These are phyloP conservation scores for Allomyces macrogynus DNA, from an alignment of 192 early-diverging fungal genomes.

Conservation along the genomic window DNA sequence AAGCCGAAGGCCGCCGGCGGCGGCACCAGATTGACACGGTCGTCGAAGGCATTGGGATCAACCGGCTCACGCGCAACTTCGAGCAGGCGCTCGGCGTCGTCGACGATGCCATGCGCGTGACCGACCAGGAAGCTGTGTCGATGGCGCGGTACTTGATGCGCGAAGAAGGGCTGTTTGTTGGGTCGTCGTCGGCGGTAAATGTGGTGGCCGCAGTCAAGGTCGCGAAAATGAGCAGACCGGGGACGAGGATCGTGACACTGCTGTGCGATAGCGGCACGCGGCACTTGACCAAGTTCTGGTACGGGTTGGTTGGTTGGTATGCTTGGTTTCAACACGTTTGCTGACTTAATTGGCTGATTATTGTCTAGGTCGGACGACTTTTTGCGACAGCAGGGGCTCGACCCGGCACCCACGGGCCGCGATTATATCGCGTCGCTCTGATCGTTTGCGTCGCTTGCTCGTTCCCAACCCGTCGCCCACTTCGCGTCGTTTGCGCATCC, in stretches of 20 bases:
- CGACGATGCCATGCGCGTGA: constrained; percentile 64
- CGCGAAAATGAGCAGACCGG: constrained; percentile 61
- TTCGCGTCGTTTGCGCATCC: no score
- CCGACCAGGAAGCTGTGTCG: constrained; percentile 66
- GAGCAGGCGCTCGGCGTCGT: constrained; percentile 32
- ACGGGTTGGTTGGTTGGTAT: neutral
- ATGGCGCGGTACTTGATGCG: constrained; percentile 72
- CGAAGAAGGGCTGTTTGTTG: constrained; percentile 74
- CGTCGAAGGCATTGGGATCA: constrained; percentile 90
- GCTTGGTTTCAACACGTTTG: no score
- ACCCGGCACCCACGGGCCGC: no score
- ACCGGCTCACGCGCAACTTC: constrained; percentile 81
- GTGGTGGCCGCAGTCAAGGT: constrained; percentile 67
- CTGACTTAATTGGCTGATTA: no score
- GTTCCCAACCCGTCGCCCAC: no score
- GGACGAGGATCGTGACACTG: constrained; percentile 77
- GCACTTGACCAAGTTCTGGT: constrained; percentile 92
- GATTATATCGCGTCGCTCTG: no score
- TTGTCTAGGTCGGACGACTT: no score
- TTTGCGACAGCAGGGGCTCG: no score
- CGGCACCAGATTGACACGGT: constrained; percentile 93
- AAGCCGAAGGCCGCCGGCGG: constrained; percentile 69
- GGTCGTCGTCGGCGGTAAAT: constrained; percentile 77
- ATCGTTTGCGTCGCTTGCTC: no score
- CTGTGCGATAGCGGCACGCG: constrained; percentile 78